Evolutionary conservation across 495 filamentous ascomycete species (phyloP).

Genomic region (Xylaria castorea): DNA sequence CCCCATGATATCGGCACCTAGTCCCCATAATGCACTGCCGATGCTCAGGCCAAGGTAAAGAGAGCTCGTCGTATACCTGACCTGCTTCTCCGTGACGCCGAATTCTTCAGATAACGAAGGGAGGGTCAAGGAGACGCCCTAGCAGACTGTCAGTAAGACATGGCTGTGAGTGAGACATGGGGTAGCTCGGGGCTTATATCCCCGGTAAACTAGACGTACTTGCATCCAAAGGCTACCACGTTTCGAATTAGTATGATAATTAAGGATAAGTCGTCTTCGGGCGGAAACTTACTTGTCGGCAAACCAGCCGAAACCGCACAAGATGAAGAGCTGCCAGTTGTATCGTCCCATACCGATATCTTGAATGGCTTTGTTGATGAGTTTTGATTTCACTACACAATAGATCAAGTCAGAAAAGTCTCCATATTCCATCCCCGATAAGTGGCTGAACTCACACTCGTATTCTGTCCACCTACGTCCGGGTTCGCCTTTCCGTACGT

Average conservation of each 20-base stretch:
- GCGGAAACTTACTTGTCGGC: conserved; percentile 57
- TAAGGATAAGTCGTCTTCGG: neutral
- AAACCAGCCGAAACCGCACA: conserved; percentile 83
- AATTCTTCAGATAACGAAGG: conserved; percentile 75
- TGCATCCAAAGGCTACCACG: conserved; percentile 58
- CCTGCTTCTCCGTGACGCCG: conserved; percentile 56
- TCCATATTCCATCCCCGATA: neutral
- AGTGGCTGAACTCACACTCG: conserved; percentile 50
- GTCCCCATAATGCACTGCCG: conserved; percentile 82
- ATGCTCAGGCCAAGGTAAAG: conserved; percentile 67
- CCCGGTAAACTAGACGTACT: conserved; percentile 38
- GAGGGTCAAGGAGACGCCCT: conserved; percentile 78
- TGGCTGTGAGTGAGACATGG: conserved; percentile 6
- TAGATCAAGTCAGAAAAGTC: conserved; percentile 28
- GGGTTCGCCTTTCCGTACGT: conserved; percentile 50
- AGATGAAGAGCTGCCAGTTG: conserved; percentile 82
- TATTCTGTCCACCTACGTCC: conserved; percentile 54
- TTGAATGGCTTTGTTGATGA: conserved; percentile 77
- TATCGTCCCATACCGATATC: conserved; percentile 90
- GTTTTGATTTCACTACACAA: conserved; percentile 58
- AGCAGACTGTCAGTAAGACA: conserved; percentile 46
- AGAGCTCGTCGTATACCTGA: conserved; percentile 60
- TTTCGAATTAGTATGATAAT: neutral
- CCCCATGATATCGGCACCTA: conserved; percentile 75
- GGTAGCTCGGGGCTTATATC: neutral